Conservation (phyloP, 2,329 filamentous ascomycete genomes). For the Rugonectria rugulosa region DNA sequence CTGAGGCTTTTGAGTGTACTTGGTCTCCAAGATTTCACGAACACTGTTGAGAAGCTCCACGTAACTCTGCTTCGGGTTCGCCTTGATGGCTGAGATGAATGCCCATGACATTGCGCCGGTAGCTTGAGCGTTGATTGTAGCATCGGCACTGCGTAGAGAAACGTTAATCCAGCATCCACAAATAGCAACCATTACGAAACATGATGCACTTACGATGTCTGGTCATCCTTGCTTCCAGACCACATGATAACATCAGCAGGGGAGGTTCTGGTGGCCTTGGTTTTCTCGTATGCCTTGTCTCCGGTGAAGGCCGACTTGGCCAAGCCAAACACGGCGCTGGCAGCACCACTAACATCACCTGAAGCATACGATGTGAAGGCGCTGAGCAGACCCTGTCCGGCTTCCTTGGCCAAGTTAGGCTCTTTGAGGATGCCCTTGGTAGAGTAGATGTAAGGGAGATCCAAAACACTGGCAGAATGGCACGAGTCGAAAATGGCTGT, state of each 20-base stretch:
- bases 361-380: slow-evolving; percentile 81
- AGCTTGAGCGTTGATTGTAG: slow-evolving; percentile 84
- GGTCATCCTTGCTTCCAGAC: slow-evolving; percentile 94
- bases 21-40: slow-evolving; percentile 83
- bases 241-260: slow-evolving; percentile 98
- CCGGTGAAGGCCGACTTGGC: slow-evolving; percentile 88
- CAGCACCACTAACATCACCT: slow-evolving; percentile 84
- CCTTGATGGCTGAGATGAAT: slow-evolving; percentile 89
- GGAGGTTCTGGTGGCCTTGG: slow-evolving; percentile 88
- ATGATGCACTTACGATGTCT: slow-evolving; percentile 71
- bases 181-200: slow-evolving; percentile 12
- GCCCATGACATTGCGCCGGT: slow-evolving; percentile 99
- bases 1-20: slow-evolving; percentile 95
- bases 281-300: slow-evolving; percentile 79
- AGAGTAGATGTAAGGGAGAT: slow-evolving; percentile 81
- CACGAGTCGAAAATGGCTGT: slow-evolving; percentile 85
- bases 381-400: slow-evolving; percentile 73
- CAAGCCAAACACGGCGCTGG: slow-evolving; percentile 80
- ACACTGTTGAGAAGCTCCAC: slow-evolving; percentile 95
- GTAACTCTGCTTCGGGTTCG: slow-evolving; percentile 95
- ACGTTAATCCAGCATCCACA: slow-evolving; percentile 30
- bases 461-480: slow-evolving; percentile 79
- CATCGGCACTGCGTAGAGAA: slow-evolving; percentile 73
- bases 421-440: slow-evolving; percentile 83
- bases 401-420: slow-evolving; percentile 82